Percentiles rank a stretch among this genome's conserved stretches.
phyloP scores from a whole-genome alignment of 306 rosid species.

The Nissolia schottii region DNA sequence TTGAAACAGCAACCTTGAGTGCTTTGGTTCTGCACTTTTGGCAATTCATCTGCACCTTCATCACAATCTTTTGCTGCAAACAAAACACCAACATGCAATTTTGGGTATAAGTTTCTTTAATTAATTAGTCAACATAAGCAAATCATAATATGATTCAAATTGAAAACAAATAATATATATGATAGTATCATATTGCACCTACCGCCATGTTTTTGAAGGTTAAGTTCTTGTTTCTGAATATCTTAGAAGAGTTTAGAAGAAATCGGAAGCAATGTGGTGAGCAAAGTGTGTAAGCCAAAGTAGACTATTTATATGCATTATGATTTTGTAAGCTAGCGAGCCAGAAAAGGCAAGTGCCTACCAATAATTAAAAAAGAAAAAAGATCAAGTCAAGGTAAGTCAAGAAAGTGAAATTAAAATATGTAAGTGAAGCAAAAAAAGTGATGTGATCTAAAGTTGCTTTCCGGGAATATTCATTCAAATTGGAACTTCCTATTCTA shows the following conservation, averaged over 20 bases:
- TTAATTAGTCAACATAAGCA: neutral
- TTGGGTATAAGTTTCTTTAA: neutral
- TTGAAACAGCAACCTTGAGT: constrained; percentile 26
- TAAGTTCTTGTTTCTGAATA: neutral
- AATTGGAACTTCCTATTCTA: too few species aligned
- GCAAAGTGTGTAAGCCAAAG: neutral
- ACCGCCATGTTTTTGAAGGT: constrained; percentile 27
- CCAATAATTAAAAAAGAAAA: neutral
- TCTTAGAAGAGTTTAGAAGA: neutral
- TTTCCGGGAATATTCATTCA: neutral
- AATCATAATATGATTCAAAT: neutral
- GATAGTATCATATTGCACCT: neutral
- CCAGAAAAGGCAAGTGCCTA: neutral
- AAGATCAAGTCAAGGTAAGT: neutral
- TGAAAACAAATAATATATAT: neutral
- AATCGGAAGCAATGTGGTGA: neutral
- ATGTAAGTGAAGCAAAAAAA: neutral
- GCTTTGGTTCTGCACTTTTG: constrained; percentile 38
- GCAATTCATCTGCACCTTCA: constrained; percentile 47
- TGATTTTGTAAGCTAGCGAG: neutral
- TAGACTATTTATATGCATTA: neutral
- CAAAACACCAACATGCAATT: neutral
- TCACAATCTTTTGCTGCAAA: constrained; percentile 52
- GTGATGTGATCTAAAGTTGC: neutral
- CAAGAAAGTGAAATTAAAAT: neutral